Evolutionary conservation across 768 basidiomycete genomes (phyloP).

Genomic region (Suillus occidentalis): DNA sequence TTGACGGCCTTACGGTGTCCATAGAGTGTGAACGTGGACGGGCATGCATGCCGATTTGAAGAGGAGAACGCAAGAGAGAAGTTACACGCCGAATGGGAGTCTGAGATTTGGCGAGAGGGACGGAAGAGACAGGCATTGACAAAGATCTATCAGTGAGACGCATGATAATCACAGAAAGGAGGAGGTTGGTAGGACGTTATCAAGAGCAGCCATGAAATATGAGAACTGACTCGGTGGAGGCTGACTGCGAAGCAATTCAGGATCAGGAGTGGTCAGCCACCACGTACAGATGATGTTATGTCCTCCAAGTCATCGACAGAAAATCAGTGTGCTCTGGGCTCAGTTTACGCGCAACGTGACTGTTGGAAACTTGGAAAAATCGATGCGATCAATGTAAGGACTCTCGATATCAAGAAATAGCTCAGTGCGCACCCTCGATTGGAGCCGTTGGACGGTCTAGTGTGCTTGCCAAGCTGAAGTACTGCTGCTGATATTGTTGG

Average conservation of each 20-base stretch:
- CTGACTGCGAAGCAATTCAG: neutral
- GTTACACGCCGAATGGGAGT: slow-evolving; percentile 1
- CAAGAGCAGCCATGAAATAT: neutral
- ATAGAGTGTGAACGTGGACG: slow-evolving; percentile 13
- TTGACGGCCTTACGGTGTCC: slow-evolving; percentile 18
- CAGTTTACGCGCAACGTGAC: neutral
- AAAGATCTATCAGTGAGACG: neutral
- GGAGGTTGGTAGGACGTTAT: neutral
- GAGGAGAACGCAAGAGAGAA: slow-evolving; percentile 20
- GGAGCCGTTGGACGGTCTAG: neutral
- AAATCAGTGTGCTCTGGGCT: neutral
- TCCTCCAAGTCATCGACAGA: neutral
- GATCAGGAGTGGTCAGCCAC: neutral
- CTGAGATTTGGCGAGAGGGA: neutral
- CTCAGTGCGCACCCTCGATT: neutral
- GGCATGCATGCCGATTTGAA: slow-evolving; percentile 8
- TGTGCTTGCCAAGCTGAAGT: neutral
- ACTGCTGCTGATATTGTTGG: neutral
- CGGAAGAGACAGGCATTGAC: neutral
- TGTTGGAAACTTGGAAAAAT: neutral
- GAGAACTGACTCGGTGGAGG: neutral
- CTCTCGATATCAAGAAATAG: neutral
- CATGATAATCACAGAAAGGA: neutral
- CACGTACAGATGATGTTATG: neutral
- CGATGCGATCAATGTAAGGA: neutral